These are phyloP conservation scores for Xylaria sp. DNA, from an alignment of 2,329 filamentous ascomycete species.

Conservation along the genomic window DNA sequence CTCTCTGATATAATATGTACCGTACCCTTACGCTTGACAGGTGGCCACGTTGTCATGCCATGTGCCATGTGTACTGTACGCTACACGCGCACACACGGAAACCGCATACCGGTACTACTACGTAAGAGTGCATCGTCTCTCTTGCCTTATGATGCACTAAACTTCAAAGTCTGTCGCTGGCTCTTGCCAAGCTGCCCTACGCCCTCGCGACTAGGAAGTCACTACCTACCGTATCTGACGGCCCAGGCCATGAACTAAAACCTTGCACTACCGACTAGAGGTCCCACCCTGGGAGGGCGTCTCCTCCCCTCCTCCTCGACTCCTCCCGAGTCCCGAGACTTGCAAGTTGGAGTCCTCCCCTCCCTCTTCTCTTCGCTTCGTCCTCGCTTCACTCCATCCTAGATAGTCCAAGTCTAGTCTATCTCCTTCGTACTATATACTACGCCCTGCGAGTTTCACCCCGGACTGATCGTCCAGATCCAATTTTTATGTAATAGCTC, in stretches of 20 bases:
- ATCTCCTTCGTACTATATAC: too few relatives aligned
- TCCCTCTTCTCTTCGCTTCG: too few relatives aligned
- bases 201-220: too few relatives aligned
- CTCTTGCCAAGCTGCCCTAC: neutral
- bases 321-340: too few relatives aligned
- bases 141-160: neutral
- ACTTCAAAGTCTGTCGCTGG: neutral
- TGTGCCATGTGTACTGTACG: neutral
- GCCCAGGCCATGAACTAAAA: too few relatives aligned
- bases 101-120: neutral
- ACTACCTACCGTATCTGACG: neutral
- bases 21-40: neutral
- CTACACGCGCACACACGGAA: neutral
- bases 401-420: too few relatives aligned
- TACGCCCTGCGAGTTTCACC: neutral
- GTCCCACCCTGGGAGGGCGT: neutral
- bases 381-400: too few relatives aligned
- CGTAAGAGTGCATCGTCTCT: neutral
- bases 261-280: neutral
- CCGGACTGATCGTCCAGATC: neutral
- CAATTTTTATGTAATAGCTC: neutral
- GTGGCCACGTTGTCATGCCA: neutral
- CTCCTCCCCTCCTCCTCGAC: neutral
- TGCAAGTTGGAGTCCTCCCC: too few relatives aligned
- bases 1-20: neutral